These are phyloP conservation scores for Aleurites moluccanus DNA, from an alignment of 441 rosid genomes.

Conservation along the genomic window DNA sequence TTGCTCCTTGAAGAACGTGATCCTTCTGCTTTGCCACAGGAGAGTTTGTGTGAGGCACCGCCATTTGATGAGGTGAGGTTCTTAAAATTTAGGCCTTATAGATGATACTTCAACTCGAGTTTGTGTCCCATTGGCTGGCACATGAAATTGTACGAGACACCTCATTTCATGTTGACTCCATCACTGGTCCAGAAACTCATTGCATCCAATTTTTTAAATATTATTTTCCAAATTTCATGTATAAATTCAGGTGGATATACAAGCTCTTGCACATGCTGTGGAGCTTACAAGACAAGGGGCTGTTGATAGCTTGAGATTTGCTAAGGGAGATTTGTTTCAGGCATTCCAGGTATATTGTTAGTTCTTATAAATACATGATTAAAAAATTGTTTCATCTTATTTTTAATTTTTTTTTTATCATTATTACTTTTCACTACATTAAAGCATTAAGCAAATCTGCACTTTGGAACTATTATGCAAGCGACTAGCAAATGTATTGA, in stretches of 20 bases:
- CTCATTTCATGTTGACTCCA: neutral
- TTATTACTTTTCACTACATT: neutral
- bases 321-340: constrained; percentile 84
- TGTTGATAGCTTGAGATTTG: constrained; percentile 89
- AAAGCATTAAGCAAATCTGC: neutral
- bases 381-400: neutral
- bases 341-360: constrained; percentile 71
- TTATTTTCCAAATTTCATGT: constrained; percentile 14
- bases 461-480: neutral
- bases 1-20: constrained; percentile 87
- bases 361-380: neutral
- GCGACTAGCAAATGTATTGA: neutral
- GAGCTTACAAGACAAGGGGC: constrained; percentile 96
- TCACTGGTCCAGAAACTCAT: constrained; percentile 1
- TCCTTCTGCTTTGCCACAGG: constrained; percentile 65
- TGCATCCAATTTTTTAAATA: neutral
- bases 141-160: constrained; percentile 7
- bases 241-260: constrained; percentile 74
- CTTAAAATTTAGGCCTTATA: constrained; percentile 17
- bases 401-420: neutral
- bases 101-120: constrained; percentile 14
- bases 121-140: constrained; percentile 7
- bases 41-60: constrained; percentile 69
- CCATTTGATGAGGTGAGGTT: constrained; percentile 86
- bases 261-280: constrained; percentile 97